Percentiles rank a stretch among this genome's conserved stretches.
Conservation (phyloP, 352 stramenopile species). For the Globisporangium yorkense region DNA sequence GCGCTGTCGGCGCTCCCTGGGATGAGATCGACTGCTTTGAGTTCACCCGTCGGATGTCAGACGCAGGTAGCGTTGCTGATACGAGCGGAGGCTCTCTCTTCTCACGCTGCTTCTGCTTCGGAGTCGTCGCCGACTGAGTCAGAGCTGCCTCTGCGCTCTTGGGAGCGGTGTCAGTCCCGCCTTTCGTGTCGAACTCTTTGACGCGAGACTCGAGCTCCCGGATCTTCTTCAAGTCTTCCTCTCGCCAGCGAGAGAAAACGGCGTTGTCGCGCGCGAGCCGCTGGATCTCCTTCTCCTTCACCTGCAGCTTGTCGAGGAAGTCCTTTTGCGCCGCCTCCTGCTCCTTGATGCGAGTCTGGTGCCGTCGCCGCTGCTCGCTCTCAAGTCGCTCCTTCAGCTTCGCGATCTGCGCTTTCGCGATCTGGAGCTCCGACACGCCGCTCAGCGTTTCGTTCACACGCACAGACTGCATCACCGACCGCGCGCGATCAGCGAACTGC, state of each 20-base stretch:
- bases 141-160: not conserved
- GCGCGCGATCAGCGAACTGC: constrained; percentile 69
- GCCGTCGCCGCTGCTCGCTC: constrained; percentile 36
- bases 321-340: constrained; percentile 37
- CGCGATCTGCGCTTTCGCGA: constrained; percentile 54
- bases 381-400: constrained; percentile 45
- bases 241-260: constrained; percentile 51
- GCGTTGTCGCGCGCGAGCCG: constrained; percentile 52
- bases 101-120: constrained; percentile 2
- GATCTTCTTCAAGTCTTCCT: constrained; percentile 55
- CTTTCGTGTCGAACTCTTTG: constrained; percentile 21
- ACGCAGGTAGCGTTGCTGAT: not conserved
- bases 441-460: constrained; percentile 59
- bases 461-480: constrained; percentile 68
- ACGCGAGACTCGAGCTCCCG: constrained; percentile 36
- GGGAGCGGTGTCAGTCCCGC: not conserved
- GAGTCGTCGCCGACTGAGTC: not conserved
- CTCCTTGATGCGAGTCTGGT: constrained; percentile 53
- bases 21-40: constrained; percentile 2
- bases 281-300: constrained; percentile 58
- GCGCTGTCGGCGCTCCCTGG: not conserved
- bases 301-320: constrained; percentile 45
- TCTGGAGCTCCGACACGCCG: constrained; percentile 42
- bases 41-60: not conserved
- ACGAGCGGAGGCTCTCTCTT: constrained; percentile 1